Evolutionary conservation across 495 filamentous ascomycete genomes (phyloP), one percentile per base, ranked within the genome.

Genomic region (Chaetomium tenue): DNA sequence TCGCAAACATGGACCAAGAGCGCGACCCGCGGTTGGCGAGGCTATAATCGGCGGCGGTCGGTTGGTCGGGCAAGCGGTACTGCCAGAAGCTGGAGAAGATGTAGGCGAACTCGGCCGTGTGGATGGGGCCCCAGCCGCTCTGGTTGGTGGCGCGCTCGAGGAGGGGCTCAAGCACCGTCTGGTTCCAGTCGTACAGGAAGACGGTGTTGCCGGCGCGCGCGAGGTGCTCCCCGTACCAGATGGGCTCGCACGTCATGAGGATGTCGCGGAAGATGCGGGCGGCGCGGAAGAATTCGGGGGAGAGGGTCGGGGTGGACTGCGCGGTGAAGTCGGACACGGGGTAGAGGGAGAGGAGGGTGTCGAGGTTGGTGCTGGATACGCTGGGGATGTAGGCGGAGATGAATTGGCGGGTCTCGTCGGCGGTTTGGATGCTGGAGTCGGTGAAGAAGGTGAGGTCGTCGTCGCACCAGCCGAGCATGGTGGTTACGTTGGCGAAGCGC

Each of bases 371-470:
- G 11, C 1, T 13, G 37, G 54, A 15, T 11, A 57, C 1, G 33
- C 16, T 37, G 37, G 9, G 37, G 33, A 44, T 20, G 37, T 57
- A 57, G 0, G 54, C 40, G 13, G 54, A 57, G 0, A 57, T 26
- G 54, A 57, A 57, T 3, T 40, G 15, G 54, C 11, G 20, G 2
- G 54, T 57, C 18, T 57, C 54, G 0, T 40, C 37, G 13, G 54
- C n/a, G 20, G 54, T 57, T 18, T 57, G 20, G 54, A 57, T 57
- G 9, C 33, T 30, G 11, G 54, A 18, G 11, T 57, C 54, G 11
- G 54, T 57, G 54, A 57, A 57, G n/a, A 57, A 40, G 37, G 54
- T 57, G 11, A 57, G 28, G 37, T 57, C 54, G 37, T 57, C 37
- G 5, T 57, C 9, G 33, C 54, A 57, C 54, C 54, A 57, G 11